Evolutionary conservation across 139 green algal species (phyloP).

Genomic region (Chlorella vulgaris): DNA sequence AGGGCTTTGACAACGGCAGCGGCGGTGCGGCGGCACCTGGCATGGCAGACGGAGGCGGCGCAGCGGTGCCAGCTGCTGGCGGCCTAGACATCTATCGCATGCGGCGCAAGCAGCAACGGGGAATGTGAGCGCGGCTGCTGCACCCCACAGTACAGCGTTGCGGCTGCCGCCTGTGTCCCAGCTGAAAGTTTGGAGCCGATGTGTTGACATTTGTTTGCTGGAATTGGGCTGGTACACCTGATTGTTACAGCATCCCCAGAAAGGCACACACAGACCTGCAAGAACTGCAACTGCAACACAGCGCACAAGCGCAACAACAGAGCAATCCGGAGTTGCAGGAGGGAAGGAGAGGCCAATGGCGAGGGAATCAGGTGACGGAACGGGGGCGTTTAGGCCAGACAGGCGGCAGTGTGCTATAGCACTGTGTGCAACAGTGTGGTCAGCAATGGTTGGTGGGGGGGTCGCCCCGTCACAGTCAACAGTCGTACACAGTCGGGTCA

Average conservation of each 20-base stretch:
- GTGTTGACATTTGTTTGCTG: no score
- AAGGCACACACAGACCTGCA: no score
- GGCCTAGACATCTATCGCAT: constrained; percentile 55
- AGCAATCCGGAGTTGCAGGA: no score
- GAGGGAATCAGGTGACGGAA: no score
- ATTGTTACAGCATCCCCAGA: no score
- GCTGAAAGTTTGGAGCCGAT: no score
- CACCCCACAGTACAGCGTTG: neutral
- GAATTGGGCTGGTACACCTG: neutral
- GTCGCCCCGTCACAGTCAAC: neutral
- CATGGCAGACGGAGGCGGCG: neutral
- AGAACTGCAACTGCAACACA: no score
- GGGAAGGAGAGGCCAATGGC: no score
- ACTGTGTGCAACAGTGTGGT: neutral
- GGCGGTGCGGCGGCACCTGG: neutral
- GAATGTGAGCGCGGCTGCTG: no score
- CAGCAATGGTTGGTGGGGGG: neutral
- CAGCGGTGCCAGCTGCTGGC: neutral
- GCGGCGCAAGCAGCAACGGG: constrained; percentile 44
- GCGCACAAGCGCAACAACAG: no score
- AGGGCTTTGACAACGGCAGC: neutral
- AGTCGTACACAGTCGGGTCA: neutral
- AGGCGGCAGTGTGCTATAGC: neutral
- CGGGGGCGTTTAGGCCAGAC: no score
- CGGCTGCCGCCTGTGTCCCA: neutral